A percentile compares a stretch with the other conserved stretches of the same genome.
These are phyloP conservation scores for Aphanomyces stellatus DNA, from an alignment of 352 stramenopile species.

Conservation along the genomic window DNA sequence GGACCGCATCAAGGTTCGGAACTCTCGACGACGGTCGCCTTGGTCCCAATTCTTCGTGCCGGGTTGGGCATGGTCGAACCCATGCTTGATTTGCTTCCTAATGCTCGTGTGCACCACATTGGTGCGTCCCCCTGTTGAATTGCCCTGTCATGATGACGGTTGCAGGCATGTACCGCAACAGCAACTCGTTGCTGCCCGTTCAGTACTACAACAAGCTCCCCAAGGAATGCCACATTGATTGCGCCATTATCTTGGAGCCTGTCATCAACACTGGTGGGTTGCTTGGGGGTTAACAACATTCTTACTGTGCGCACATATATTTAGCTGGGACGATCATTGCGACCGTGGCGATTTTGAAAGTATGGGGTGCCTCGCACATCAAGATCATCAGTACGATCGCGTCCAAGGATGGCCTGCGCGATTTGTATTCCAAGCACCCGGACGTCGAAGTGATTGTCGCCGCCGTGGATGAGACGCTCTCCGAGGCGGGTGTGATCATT, in stretches of 20 bases:
- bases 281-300: neutral
- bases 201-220: conserved; percentile 99
- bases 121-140: conserved; percentile 54
- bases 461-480: conserved; percentile 64
- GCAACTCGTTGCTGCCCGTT: conserved; percentile 88
- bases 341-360: conserved; percentile 94
- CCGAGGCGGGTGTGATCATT: conserved; percentile 46
- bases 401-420: conserved; percentile 84
- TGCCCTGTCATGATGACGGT: neutral
- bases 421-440: conserved; percentile 66
- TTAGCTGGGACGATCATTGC: conserved; percentile 88
- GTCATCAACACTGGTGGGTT: conserved; percentile 89
- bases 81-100: conserved; percentile 95
- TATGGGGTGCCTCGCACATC: conserved; percentile 89
- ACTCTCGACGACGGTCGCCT: conserved; percentile 83
- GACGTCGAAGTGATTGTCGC: conserved; percentile 71
- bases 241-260: conserved; percentile 95
- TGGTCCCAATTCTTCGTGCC: conserved; percentile 95
- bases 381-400: conserved; percentile 92
- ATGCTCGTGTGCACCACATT: conserved; percentile 95
- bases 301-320: neutral
- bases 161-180: conserved; percentile 84
- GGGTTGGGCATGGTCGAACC: conserved; percentile 90
- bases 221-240: conserved; percentile 86
- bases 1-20: conserved; percentile 74